Evolutionary conservation across 306 rosid species (phyloP).

Genomic region (Senna siamea): DNA sequence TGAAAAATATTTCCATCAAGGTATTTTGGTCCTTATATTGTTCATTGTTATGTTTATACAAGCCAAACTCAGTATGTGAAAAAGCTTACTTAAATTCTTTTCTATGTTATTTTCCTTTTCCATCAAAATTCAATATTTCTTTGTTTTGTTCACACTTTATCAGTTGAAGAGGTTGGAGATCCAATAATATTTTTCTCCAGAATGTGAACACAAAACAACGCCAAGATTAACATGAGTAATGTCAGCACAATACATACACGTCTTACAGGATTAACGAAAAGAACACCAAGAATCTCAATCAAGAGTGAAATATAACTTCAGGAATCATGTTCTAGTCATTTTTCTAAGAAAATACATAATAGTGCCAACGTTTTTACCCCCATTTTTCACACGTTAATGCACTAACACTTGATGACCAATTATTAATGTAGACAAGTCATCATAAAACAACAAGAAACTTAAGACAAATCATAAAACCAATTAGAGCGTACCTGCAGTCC

Average conservation of each 20-base stretch:
- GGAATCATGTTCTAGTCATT: background rate
- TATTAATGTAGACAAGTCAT: constrained; percentile 21
- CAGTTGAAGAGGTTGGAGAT: background rate
- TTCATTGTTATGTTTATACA: background rate
- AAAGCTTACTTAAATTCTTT: background rate
- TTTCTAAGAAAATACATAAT: constrained; percentile 23
- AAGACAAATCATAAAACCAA: constrained; percentile 21
- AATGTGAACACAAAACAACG: background rate
- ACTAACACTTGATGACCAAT: constrained; percentile 17
- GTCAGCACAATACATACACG: background rate
- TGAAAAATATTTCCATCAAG: background rate
- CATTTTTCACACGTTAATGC: constrained; percentile 18
- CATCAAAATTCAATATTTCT: background rate
- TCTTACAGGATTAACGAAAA: background rate
- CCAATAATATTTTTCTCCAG: background rate
- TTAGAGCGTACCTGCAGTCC: constrained; percentile 70
- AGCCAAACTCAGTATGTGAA: background rate
- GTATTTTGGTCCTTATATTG: background rate
- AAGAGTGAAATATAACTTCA: constrained; percentile 18
- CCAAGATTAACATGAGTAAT: background rate
- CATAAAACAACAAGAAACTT: constrained; percentile 14
- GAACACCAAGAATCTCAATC: background rate
- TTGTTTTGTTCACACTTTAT: background rate
- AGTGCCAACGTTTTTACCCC: background rate
- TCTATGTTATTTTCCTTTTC: background rate